Percentiles rank a stretch among this genome's conserved stretches.
Conservation (phyloP, 495 filamentous ascomycete species). For the Aspergillus sclerotioniger region DNA sequence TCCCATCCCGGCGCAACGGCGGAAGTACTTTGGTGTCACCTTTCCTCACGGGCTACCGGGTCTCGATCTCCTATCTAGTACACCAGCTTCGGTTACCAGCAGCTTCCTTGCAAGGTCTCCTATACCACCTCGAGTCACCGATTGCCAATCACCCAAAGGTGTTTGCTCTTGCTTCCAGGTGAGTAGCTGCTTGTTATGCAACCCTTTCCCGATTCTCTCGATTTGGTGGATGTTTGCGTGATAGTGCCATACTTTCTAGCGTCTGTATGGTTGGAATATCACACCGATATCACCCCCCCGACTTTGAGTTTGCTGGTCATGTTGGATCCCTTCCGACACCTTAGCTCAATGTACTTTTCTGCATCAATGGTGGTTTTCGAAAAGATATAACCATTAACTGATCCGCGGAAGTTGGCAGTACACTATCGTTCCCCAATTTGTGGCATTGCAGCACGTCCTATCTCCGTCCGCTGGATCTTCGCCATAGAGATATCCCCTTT, state of each 20-base stretch:
- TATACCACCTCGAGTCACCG: not conserved
- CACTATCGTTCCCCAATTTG: slow-evolving; percentile 14
- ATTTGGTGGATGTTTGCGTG: not conserved
- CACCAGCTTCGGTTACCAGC: slow-evolving; percentile 9
- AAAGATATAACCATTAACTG: slow-evolving; percentile 15
- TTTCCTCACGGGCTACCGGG: not conserved
- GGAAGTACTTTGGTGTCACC: not conserved
- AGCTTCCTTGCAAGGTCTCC: not conserved
- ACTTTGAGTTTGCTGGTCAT: not conserved
- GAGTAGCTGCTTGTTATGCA: not conserved
- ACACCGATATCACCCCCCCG: not conserved
- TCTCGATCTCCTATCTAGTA: not conserved
- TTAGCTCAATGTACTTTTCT: not conserved
- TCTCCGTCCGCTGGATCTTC: not conserved
- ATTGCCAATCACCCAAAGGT: not conserved
- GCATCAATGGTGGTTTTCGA: slow-evolving; percentile 6
- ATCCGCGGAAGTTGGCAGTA: slow-evolving; percentile 9
- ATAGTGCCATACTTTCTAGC: not conserved
- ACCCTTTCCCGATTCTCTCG: not conserved
- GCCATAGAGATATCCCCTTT: not conserved
- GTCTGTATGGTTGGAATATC: not conserved
- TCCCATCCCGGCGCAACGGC: not conserved
- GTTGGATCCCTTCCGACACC: not conserved
- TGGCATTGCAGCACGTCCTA: slow-evolving; percentile 10
- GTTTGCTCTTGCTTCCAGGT: not conserved